These are phyloP conservation scores for Mycena leptocephala DNA, from an alignment of 768 basidiomycete species.

Conservation along the genomic window DNA sequence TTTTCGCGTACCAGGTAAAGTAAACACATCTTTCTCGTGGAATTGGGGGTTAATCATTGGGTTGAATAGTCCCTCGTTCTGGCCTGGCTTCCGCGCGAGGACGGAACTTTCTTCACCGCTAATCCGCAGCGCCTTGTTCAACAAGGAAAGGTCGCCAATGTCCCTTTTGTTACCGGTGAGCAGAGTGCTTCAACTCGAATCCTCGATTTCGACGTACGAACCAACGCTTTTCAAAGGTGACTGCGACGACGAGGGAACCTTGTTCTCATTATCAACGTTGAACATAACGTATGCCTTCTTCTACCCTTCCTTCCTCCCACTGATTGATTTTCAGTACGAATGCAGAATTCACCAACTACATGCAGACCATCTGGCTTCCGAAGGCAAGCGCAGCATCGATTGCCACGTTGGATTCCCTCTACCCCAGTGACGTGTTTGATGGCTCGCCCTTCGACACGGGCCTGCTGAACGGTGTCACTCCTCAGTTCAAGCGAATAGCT, in stretches of 20 bases:
- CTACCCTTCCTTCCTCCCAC: background rate
- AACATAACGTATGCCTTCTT: conserved; percentile 45
- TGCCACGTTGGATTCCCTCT: background rate
- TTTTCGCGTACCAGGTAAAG: conserved; percentile 58
- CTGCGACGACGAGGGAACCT: conserved; percentile 57
- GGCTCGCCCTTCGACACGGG: conserved; percentile 40
- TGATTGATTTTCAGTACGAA: conserved; percentile 25
- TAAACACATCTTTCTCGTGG: background rate
- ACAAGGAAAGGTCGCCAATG: conserved; percentile 52
- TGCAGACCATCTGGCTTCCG: conserved; percentile 26
- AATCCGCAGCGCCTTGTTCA: conserved; percentile 65
- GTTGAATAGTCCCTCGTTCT: conserved; percentile 57
- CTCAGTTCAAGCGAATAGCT: conserved; percentile 41
- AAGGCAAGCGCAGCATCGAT: conserved; percentile 8
- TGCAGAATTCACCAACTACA: conserved; percentile 23
- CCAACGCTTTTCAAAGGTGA: conserved; percentile 17
- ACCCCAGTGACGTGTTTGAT: conserved; percentile 20
- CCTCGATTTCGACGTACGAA: background rate
- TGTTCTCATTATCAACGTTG: conserved; percentile 46
- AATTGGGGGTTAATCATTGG: background rate
- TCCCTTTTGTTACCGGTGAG: conserved; percentile 32
- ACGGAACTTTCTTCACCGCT: conserved; percentile 33
- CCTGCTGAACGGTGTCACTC: conserved; percentile 22
- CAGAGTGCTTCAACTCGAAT: background rate
- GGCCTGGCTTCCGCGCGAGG: conserved; percentile 54